These are phyloP conservation scores for Neofusicoccum umdonicola DNA, from an alignment of 2,329 filamentous ascomycete species.

Conservation along the genomic window DNA sequence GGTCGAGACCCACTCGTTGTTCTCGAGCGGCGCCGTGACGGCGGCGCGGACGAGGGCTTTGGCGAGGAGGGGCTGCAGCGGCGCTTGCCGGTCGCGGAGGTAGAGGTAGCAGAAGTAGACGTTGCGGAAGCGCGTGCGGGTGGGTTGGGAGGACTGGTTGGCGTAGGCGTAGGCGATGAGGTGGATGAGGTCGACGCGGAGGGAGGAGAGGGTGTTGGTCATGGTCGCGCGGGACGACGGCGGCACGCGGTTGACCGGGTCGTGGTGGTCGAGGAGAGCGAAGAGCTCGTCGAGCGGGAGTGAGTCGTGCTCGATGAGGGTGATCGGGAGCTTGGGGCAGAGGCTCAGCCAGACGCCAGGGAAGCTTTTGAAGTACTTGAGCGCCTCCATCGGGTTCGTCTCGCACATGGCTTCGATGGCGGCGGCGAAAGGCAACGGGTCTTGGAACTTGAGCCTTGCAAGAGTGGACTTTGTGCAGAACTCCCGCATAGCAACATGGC, in stretches of 20 bases:
- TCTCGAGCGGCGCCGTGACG: slow-evolving; percentile 7
- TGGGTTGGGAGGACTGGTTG: background rate
- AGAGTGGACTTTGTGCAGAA: background rate
- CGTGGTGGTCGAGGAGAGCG: background rate
- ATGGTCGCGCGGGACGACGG: background rate
- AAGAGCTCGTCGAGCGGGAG: slow-evolving; percentile 12
- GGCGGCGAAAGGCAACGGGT: background rate
- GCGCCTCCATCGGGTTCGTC: background rate
- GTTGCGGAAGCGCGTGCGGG: slow-evolving; percentile 13
- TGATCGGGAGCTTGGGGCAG: slow-evolving; percentile 2
- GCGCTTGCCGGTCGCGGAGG: background rate
- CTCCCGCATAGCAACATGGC: background rate
- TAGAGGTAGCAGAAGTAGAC: slow-evolving; percentile 15
- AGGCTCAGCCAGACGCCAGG: background rate
- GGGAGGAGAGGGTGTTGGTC: background rate
- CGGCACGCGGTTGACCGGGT: background rate
- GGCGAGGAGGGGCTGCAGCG: slow-evolving; percentile 2
- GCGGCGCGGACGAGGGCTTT: slow-evolving; percentile 15
- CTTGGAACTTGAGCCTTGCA: background rate
- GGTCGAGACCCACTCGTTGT: slow-evolving; percentile 7
- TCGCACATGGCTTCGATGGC: background rate
- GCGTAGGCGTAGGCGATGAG: slow-evolving; percentile 9
- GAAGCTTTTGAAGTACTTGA: slow-evolving; percentile 4
- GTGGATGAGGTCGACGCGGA: slow-evolving; percentile 9
- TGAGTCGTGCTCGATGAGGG: slow-evolving; percentile 5